Percentiles rank a stretch among this genome's conserved stretches.
phyloP scores from a whole-genome alignment of 2,329 filamentous ascomycete species.

The Fusarium sp. region DNA sequence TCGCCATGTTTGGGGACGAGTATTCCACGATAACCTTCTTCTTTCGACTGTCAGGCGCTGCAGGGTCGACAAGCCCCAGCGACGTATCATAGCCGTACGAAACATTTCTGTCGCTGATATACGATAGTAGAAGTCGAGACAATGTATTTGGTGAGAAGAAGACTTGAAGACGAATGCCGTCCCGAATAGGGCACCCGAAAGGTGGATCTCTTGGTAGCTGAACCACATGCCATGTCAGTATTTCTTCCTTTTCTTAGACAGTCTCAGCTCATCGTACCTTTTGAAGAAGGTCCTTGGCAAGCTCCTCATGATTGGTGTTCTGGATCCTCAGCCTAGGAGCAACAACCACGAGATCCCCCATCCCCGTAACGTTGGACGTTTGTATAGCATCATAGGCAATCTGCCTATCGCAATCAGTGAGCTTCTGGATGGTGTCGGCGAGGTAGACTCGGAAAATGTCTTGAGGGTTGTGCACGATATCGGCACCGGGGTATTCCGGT shows the following conservation, averaged over 20 bases:
- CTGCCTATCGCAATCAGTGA: conserved; percentile 36
- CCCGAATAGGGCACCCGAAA: conserved; percentile 38
- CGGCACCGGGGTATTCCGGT: conserved; percentile 36
- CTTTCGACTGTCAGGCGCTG: conserved; percentile 1
- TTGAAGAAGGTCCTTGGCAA: conserved; percentile 37
- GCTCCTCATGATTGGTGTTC: conserved; percentile 21
- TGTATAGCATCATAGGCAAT: conserved; percentile 47
- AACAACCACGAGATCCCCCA: conserved; percentile 45
- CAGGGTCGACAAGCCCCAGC: conserved; percentile 27
- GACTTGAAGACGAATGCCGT: conserved; percentile 44
- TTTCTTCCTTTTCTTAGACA: not conserved
- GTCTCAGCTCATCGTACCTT: conserved; percentile 19
- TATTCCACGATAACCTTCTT: conserved; percentile 74
- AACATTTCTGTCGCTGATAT: conserved; percentile 37
- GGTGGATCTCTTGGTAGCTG: conserved; percentile 42
- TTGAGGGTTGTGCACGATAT: conserved; percentile 44
- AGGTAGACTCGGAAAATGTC: conserved; percentile 46
- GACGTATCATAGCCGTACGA: conserved; percentile 42
- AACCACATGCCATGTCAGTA: conserved; percentile 4
- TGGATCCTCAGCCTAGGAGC: conserved; percentile 42
- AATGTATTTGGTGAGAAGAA: conserved; percentile 41
- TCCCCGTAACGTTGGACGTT: conserved; percentile 41
- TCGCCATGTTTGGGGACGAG: conserved; percentile 79
- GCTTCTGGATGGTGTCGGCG: conserved; percentile 37
- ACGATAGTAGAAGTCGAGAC: conserved; percentile 34